phyloP scores from a whole-genome alignment of 2,329 filamentous ascomycete genomes.

The Neocatenulostroma microsporum region DNA sequence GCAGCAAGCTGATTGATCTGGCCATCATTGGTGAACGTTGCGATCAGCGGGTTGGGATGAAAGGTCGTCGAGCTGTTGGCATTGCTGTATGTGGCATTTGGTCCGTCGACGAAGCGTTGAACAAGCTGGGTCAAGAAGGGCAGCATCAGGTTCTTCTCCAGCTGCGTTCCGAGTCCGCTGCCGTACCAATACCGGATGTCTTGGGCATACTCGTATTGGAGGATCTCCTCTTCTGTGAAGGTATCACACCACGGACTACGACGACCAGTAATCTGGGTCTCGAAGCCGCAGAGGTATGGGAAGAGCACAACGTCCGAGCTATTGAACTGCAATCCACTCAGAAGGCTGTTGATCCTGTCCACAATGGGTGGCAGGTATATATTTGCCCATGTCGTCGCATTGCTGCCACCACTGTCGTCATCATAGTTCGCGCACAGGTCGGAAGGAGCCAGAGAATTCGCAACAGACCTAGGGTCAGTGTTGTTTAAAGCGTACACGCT shows the following conservation, averaged over 20 bases:
- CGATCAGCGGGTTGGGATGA: slow-evolving; percentile 49
- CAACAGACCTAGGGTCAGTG: slow-evolving; percentile 47
- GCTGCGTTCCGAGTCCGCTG: slow-evolving; percentile 48
- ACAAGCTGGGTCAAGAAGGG: slow-evolving; percentile 52
- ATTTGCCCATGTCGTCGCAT: slow-evolving; percentile 42
- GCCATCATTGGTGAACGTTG: slow-evolving; percentile 58
- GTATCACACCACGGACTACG: slow-evolving; percentile 53
- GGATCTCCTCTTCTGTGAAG: slow-evolving; percentile 53
- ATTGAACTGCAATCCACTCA: slow-evolving; percentile 50
- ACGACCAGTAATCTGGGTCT: slow-evolving; percentile 56
- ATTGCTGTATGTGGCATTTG: slow-evolving; percentile 42
- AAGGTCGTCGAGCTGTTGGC: slow-evolving; percentile 41
- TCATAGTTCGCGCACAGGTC: slow-evolving; percentile 55
- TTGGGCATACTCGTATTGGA: slow-evolving; percentile 57
- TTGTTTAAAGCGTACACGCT: slow-evolving; percentile 53
- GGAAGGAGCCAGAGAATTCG: slow-evolving; percentile 56
- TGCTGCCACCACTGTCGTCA: slow-evolving; percentile 45
- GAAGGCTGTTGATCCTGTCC: slow-evolving; percentile 47
- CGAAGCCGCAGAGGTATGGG: slow-evolving; percentile 61
- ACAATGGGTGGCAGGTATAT: slow-evolving; percentile 49
- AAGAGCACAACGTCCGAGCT: slow-evolving; percentile 50
- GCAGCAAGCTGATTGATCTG: slow-evolving; percentile 56
- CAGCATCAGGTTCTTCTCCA: slow-evolving; percentile 53
- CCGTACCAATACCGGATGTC: slow-evolving; percentile 60
- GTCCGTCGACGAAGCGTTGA: slow-evolving; percentile 46